Evolutionary conservation across 179 eudicot genomes (phyloP).

Genomic region (Silene coronaria): DNA sequence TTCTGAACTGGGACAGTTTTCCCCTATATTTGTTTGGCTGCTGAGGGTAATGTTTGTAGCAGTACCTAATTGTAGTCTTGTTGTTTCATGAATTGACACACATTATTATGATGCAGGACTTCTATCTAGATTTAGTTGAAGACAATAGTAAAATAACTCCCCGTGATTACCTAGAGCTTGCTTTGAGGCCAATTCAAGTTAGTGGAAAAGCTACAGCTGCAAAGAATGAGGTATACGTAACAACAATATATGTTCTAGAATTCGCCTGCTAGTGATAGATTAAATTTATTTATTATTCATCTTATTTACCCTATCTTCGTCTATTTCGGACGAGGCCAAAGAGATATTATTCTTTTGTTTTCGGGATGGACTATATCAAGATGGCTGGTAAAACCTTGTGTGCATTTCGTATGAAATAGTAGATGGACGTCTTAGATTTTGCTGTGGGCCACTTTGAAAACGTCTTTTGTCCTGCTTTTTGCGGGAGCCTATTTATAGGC

Average conservation of each 20-base stretch:
- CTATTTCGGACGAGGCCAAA: not conserved
- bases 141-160: conserved; percentile 83
- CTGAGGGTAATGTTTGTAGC: conserved; percentile 57
- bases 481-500: not conserved
- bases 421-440: not conserved
- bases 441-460: not conserved
- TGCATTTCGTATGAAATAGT: not conserved
- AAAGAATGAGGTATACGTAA: conserved; percentile 72
- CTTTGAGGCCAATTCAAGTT: conserved; percentile 79
- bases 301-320: not conserved
- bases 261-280: not conserved
- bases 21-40: conserved; percentile 96
- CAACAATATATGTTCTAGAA: conserved; percentile 1
- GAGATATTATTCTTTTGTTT: not conserved
- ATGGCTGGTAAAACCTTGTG: not conserved
- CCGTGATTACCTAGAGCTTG: conserved; percentile 93
- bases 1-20: conserved; percentile 92
- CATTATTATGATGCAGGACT: conserved; percentile 47
- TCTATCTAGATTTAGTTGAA: conserved; percentile 87
- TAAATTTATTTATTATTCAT: not conserved
- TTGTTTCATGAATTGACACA: conserved; percentile 17
- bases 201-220: conserved; percentile 59
- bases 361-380: not conserved
- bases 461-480: not conserved
- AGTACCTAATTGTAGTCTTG: not conserved